Evolutionary conservation across 2,329 filamentous ascomycete species (phyloP), one percentile per base, ranked within the genome.

Genomic region (Ceratocystis ficicola): DNA sequence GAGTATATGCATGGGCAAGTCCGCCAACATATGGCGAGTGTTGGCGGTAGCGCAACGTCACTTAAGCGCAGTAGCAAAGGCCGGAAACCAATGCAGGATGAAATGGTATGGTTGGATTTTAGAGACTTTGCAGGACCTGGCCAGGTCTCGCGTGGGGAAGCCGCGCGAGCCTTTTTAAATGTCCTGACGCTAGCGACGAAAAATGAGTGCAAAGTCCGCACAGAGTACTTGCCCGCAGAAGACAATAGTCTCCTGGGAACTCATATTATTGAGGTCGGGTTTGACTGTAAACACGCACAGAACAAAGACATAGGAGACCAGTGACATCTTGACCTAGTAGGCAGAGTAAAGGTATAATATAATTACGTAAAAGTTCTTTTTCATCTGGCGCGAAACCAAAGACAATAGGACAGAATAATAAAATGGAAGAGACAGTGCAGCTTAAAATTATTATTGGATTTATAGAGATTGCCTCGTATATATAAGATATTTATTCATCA

Each of bases 81-180:
- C 44, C 44, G 65, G 8, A 55, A 41, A 41, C 55, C 62, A n/a
- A 55, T 44, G 44, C 10, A 30, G 2, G 5, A 66, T n/a, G 44
- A 55, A 20, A 59, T 67, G 63, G 67, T 65, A 17, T 83, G 79
- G 75, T 77, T 94, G 52, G 76, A 80, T 0, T 95, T 96, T 71
- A 83, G 86, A 59, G 77, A 84, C 62, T 75, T 96, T 8, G 83
- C 94, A 57, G 79, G 83, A n/a, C 81, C 84, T 0, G 72, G 72
- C 8, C 75, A 78, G 60, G 76, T 77, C 52, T 83, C 82, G 36
- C 80, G 78, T 44, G 76, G 83, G 36, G 84, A 90, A 12, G 88
- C 87, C 7, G 85, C 88, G 1, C 88, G 91, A 73, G 89, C 85
- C 0, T 87, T 90, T 72, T 83, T 88, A 75, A 88, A 94, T 73